A percentile compares a stretch with the other conserved stretches of the same genome.
These are phyloP conservation scores for Argentina anserina DNA, from an alignment of 306 rosid genomes.

Conservation along the genomic window DNA sequence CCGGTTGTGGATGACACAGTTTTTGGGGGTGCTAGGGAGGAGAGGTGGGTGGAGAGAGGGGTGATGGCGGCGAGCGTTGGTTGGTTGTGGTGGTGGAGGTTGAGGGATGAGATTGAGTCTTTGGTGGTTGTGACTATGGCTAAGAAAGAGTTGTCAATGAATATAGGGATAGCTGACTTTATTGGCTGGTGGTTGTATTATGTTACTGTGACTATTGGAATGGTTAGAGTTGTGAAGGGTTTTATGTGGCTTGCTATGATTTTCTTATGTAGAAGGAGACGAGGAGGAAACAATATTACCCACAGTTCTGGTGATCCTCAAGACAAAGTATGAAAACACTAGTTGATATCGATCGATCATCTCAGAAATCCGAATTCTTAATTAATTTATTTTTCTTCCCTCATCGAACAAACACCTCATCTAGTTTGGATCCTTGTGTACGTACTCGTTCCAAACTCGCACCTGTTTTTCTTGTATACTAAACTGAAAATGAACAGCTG, in stretches of 20 bases:
- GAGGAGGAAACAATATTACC: background rate
- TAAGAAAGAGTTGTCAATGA: conserved; percentile 48
- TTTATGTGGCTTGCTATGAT: conserved; percentile 41
- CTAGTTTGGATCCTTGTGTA: too few species aligned
- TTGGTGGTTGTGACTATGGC: conserved; percentile 56
- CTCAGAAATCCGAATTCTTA: background rate
- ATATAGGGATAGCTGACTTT: conserved; percentile 42
- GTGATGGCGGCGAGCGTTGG: conserved; percentile 51
- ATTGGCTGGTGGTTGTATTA: conserved; percentile 68
- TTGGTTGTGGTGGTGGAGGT: conserved; percentile 73
- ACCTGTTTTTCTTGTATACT: too few species aligned
- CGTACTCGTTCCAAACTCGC: too few species aligned
- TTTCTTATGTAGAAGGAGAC: conserved; percentile 29
- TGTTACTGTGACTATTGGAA: conserved; percentile 58
- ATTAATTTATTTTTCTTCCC: background rate
- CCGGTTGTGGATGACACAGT: conserved; percentile 84
- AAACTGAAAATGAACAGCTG: too few species aligned
- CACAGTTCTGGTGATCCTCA: background rate
- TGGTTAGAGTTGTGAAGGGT: conserved; percentile 49
- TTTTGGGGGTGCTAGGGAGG: conserved; percentile 36
- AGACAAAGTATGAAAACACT: conserved; percentile 41
- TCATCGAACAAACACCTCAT: background rate
- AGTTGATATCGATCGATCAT: background rate
- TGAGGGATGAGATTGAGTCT: conserved; percentile 66
- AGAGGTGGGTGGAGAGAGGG: conserved; percentile 52